Base-by-base conservation (phyloP, 352 stramenopile species). In the Aphanomyces invadans region DNA sequence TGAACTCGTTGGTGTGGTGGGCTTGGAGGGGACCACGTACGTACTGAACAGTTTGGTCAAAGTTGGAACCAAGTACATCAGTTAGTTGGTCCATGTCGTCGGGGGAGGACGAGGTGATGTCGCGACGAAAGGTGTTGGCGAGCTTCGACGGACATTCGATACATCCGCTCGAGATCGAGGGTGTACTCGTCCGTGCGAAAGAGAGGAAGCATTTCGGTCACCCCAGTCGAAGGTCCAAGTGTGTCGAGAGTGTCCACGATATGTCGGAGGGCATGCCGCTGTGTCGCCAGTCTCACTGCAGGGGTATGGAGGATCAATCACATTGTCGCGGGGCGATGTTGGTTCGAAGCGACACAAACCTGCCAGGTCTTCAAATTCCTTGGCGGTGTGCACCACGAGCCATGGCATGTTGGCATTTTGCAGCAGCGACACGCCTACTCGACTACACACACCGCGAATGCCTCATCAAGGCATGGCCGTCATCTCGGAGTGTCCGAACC, bases 331-430 rank as follows among this genome's bases (percentile, higher is more conserved):
- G n/a, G n/a, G n/a, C n/a, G n/a, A n/a, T 42, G 36, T 42, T 42
- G 36, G 36, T 31, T 25, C 7, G 12, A 29, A 25, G n/a, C 19
- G n/a, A 3, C 11, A 60, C 39, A 54, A 73, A 81, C 75, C 76
- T 71, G 77, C 76, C 10, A 88, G 19, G 45, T 86, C 71, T 64
- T 83, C 73, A 46, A 76, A 86, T 17, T 84, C 78, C 25, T 78
- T 78, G 49, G 53, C 38, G 45, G 70, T 85, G 66, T 76, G 74
- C 29, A 72, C 62, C n/a, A 83, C 52, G 32, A 86, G 69, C 5
- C 74, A 71, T 10, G 51, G 33, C 49, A 79, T 72, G 3, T 63
- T 59, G 60, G 76, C 52, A 42, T 84, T 88, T 26, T 62, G 28
- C 11, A 86, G 61, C 39, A 88, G 38, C 1, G 77, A 86, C 15